Evolutionary conservation across 164 flowering plant genomes (phyloP), one percentile per base, ranked within the genome.

Genomic region (Pachysandra terminalis): DNA sequence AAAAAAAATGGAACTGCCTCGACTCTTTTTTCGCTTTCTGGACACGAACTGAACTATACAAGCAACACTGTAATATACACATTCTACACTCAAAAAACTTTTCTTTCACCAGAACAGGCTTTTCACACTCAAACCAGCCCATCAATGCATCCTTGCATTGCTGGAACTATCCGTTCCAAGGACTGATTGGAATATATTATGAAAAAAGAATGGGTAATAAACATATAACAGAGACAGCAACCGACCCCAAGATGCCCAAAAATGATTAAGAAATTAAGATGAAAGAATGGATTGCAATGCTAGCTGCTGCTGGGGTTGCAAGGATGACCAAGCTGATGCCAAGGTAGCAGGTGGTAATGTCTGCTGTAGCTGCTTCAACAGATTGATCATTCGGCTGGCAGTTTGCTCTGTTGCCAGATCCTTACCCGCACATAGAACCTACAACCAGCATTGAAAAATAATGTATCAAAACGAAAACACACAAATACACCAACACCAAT

Each of bases 281-380:
- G 97, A 86, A 40, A 94, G 88, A 59, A 94, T 90, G 27, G 98
- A 87, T 58, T 91, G 97, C 76, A 94, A 63, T 0, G 93, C 90
- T 53, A 88, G 89, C 82, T 86, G 97, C 80, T 88, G 98, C 75
- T 94, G 96, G 3, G 98, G 98, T 71, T 90, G 96, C 81, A 94
- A 80, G 48, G 93, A 86, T 61, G 98, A 90, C 88, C 85, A 90
- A 3, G 95, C 90, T 16, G 90, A 86, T 14, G 95, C 96, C 59
- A 94, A 76, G 32, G 90, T 84, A 9, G 95, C 63, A 0, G 97
- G 97, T 57, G 98, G 96, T 64, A 94, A 80, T 2, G 93, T 90
- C 74, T 88, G 98, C 81, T 89, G 97, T 63, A 94, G 88, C 69
- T 91, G 98, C 80, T 85, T 90, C 79, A 94, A 76, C 21, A 94